These are phyloP conservation scores for Tulasnella sp. DNA, from an alignment of 768 basidiomycete species.

Conservation along the genomic window DNA sequence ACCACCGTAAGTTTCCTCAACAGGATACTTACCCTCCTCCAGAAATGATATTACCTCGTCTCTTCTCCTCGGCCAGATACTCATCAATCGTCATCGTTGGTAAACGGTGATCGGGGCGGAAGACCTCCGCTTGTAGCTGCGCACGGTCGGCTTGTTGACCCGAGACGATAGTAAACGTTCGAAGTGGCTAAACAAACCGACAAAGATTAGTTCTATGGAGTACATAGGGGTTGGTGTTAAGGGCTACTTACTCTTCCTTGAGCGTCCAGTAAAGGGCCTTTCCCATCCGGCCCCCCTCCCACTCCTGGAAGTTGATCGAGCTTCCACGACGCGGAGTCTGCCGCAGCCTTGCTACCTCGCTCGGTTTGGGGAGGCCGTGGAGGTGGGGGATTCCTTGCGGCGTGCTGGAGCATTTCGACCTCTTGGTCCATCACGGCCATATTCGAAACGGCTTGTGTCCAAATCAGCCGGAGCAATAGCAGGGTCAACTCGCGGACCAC, in stretches of 20 bases:
- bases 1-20: too few relatives aligned
- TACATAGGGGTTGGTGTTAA: not conserved
- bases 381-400: constrained; percentile 51
- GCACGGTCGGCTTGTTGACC: constrained; percentile 64
- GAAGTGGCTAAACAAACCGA: constrained; percentile 68
- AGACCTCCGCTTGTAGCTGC: constrained; percentile 77
- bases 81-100: constrained; percentile 97
- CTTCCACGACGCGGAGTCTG: constrained; percentile 67
- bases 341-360: constrained; percentile 43
- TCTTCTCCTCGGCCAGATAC: constrained; percentile 82
- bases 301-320: constrained; percentile 57
- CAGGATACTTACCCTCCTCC: constrained; percentile 73
- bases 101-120: constrained; percentile 77
- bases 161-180: constrained; percentile 89
- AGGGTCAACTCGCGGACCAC: constrained; percentile 67
- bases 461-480: constrained; percentile 72
- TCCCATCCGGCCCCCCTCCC: constrained; percentile 48
- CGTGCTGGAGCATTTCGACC: constrained; percentile 63
- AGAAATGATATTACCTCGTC: constrained; percentile 82
- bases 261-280: constrained; percentile 71
- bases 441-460: constrained; percentile 68
- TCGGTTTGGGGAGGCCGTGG: constrained; percentile 49
- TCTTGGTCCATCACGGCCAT: constrained; percentile 74
- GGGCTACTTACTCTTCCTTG: constrained; percentile 67
- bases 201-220: not conserved